These are phyloP conservation scores for Metschnikowia peoriensis DNA, from an alignment of 805 yeast genomes.

Conservation along the genomic window DNA sequence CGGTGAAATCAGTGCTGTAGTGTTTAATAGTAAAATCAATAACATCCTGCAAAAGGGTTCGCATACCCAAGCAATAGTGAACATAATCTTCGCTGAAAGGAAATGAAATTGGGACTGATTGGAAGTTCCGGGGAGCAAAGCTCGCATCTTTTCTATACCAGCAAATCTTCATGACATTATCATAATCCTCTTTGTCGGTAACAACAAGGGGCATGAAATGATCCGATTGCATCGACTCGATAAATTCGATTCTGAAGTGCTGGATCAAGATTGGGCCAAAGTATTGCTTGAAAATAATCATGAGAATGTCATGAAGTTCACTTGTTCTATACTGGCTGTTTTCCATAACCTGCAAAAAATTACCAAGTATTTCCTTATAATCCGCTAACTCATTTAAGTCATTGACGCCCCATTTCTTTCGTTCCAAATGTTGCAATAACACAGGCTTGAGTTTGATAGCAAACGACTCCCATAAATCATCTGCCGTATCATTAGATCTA, in stretches of 20 bases:
- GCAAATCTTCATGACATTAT: slow-evolving; percentile 58
- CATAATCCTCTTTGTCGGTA: slow-evolving; percentile 56
- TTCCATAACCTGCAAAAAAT: slow-evolving; percentile 74
- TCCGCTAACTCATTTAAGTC: slow-evolving; percentile 45
- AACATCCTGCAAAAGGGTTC: slow-evolving; percentile 62
- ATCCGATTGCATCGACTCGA: slow-evolving; percentile 64
- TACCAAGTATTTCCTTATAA: slow-evolving; percentile 64
- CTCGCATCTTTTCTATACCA: slow-evolving; percentile 63
- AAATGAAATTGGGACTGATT: slow-evolving; percentile 56
- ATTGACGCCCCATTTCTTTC: slow-evolving; percentile 31
- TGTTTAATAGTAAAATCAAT: slow-evolving; percentile 63
- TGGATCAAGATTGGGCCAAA: slow-evolving; percentile 56
- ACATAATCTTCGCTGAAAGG: slow-evolving; percentile 91
- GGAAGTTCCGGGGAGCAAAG: slow-evolving; percentile 42
- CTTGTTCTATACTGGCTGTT: slow-evolving; percentile 60
- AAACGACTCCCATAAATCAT: slow-evolving; percentile 76
- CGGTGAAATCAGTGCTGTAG: slow-evolving; percentile 61
- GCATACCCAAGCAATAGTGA: slow-evolving; percentile 74
- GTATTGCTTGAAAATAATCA: slow-evolving; percentile 53
- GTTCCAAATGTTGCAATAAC: slow-evolving; percentile 46
- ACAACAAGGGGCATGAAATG: slow-evolving; percentile 86
- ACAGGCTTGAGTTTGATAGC: slow-evolving; percentile 58
- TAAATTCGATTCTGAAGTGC: slow-evolving; percentile 61
- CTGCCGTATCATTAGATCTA: slow-evolving; percentile 57
- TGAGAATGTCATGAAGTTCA: slow-evolving; percentile 60